Base-by-base conservation (phyloP, 2,329 filamentous ascomycete genomes). In the Colletotrichum lentis region DNA sequence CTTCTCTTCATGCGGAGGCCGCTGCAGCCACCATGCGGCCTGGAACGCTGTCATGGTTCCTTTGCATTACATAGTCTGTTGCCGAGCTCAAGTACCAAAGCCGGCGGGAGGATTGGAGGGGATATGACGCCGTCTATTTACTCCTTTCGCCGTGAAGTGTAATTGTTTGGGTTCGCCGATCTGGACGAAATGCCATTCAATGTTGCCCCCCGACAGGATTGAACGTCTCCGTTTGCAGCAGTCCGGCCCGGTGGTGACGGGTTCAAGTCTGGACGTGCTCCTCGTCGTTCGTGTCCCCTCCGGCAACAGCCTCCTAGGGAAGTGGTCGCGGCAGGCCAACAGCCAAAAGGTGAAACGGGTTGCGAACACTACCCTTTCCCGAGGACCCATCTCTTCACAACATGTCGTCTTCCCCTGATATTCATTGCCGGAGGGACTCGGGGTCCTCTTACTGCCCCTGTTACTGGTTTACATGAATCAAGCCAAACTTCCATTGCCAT, bases 31-130 rank as follows among this genome's bases (percentile, higher is more conserved):
- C 8, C 22, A 44, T 58, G 61, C 61, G 55, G 37, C 7, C 22
- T n/a, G 8, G 14, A 47, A 47, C 18, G 31, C 46, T 31, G 64
- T 59, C 47, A 64, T 31, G 64, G 44, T 31, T 49, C 37, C 65
- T 62, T 65, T 44, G 62, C 55, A 68, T 35, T 20, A n/a, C n/a
- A n/a, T n/a, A 20, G n/a, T 16, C 46, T 11, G 35, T 53, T 58
- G 27, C 27, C 18, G 24, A 47, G 27, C 43, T 20, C 31, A n/a
- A 22, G 8, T 2, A n/a, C 8, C 3, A 8, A 24, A 55, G 52
- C 52, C 20, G 27, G 22, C 22, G 12, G 14, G 7, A 44, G 10
- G 12, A 22, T 43, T 14, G n/a, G 12, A 52, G 20, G 31, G 16
- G 16, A 22, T 22, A 65, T 62, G 57, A 49, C 39, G 56, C 22